A percentile compares a stretch with the other conserved stretches of the same genome.
These are phyloP conservation scores for Daldinia grandis DNA, from an alignment of 495 filamentous ascomycete genomes.

Conservation along the genomic window DNA sequence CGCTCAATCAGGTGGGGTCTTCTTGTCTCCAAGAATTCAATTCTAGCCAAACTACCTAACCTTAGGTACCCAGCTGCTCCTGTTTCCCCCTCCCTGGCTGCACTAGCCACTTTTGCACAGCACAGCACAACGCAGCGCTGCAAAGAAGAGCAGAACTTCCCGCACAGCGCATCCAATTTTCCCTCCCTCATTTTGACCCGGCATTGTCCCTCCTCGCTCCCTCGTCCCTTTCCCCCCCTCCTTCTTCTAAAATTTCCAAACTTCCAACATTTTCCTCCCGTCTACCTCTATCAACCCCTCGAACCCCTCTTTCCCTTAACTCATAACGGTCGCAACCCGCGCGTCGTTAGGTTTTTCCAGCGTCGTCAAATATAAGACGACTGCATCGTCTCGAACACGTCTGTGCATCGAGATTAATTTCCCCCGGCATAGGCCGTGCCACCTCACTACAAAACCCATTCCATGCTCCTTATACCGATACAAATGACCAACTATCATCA, in stretches of 20 bases:
- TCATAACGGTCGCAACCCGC: conserved; percentile 50
- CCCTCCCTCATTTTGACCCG: conserved; percentile 50
- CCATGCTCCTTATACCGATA: conserved; percentile 63
- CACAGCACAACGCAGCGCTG: conserved; percentile 28
- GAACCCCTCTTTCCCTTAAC: conserved; percentile 57
- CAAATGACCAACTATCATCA: conserved; percentile 65
- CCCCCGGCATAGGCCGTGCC: conserved; percentile 45
- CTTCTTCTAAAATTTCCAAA: conserved; percentile 48
- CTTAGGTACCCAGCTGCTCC: background rate
- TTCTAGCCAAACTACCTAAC: conserved; percentile 14
- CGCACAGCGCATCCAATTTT: conserved; percentile 47
- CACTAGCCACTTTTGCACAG: conserved; percentile 42
- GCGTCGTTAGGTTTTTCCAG: conserved; percentile 41
- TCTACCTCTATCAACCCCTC: conserved; percentile 57
- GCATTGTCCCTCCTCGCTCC: conserved; percentile 51
- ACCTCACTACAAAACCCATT: conserved; percentile 43
- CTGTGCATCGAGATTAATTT: conserved; percentile 49
- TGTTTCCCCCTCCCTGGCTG: conserved; percentile 24
- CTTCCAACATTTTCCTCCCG: conserved; percentile 45
- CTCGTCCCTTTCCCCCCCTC: conserved; percentile 51
- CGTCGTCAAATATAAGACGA: conserved; percentile 49
- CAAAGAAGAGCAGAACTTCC: conserved; percentile 11
- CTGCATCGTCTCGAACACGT: conserved; percentile 61
- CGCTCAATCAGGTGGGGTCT: conserved; percentile 15
- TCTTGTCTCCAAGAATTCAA: conserved; percentile 25